Base-by-base conservation (phyloP, 768 basidiomycete genomes). In the Termitomyces bulborhizus region DNA sequence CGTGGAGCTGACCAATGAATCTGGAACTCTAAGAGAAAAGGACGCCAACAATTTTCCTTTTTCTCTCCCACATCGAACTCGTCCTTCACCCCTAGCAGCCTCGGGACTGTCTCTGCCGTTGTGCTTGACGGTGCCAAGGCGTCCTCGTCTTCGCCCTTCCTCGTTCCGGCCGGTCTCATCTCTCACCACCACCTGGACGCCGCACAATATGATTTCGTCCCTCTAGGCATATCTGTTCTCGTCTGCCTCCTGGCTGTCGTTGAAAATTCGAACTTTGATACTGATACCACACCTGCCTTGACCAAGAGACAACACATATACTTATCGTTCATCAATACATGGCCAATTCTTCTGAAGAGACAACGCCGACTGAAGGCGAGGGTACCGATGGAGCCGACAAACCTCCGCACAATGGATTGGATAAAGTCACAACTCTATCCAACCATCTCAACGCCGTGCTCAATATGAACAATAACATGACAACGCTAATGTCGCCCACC, bases 311-410 rank as follows among this genome's bases (percentile, higher is more conserved):
- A 53, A 60, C 53, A 55, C 61, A 61, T 46, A 65, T 64, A 40
- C 34, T 46, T 32, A 61, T 63, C 56, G 57, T 60, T 15, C 60
- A 58, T 54, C 13, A 7, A 42, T 43, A 39, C 56, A 80, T 81
- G 78, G 69, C 71, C 62, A 69, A 77, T 61, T 70, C 77, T 52
- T 73, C 78, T 63, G 81, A 81, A 57, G 73, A 74, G 58, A 69
- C 81, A 39, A 63, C 80, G 27, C 76, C 77, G 62, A 68, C 76
- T 49, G 83, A 85, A 58, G 74, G 76, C 55, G 84, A 86, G 58
- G 73, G 76, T 48, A 71, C 75, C 46, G 83, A 86, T 64, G 71
- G 77, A 54, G 72, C 81, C 63, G 84, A 86, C 68, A 83, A 80
- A 72, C 82, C 82, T 27, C 78, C 81, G 60, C 27, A 50, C 16